phyloP scores from a whole-genome alignment of 2,329 filamentous ascomycete genomes.

The Scorias spongiosa region DNA sequence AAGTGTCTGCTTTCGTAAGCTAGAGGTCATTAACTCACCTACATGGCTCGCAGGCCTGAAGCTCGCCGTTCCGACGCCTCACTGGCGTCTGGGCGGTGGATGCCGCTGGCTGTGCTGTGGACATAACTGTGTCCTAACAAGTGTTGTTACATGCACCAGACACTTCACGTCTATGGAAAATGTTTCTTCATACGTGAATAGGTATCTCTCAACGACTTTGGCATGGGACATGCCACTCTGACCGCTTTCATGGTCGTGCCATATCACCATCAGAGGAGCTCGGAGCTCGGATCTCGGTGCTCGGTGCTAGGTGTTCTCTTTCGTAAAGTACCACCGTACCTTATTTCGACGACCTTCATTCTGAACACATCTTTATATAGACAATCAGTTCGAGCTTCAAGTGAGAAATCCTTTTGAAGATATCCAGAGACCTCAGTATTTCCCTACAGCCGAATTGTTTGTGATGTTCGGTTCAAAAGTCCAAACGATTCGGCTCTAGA shows the following conservation, averaged over 20 bases:
- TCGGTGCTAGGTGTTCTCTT: not conserved
- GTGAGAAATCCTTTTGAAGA: too few species aligned
- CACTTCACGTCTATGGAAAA: not conserved
- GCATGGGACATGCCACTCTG: not conserved
- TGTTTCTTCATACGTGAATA: not conserved
- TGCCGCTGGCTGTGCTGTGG: not conserved
- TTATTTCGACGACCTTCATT: too few species aligned
- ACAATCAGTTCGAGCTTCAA: too few species aligned
- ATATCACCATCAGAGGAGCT: not conserved
- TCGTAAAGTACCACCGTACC: too few species aligned
- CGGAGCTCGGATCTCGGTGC: not conserved
- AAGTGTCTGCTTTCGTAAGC: not conserved
- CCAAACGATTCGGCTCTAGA: too few species aligned
- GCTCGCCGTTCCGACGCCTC: conserved; percentile 10
- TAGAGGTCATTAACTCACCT: not conserved
- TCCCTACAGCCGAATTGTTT: too few species aligned
- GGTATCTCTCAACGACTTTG: not conserved
- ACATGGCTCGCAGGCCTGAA: conserved; percentile 4
- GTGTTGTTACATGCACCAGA: not conserved
- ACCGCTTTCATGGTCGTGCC: not conserved
- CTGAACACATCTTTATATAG: too few species aligned
- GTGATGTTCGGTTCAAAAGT: too few species aligned
- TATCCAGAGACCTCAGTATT: too few species aligned
- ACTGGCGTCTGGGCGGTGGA: not conserved
- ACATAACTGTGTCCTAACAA: not conserved